Base-by-base conservation (phyloP, 805 yeast species). In the Sugiyamaella valdiviana region DNA sequence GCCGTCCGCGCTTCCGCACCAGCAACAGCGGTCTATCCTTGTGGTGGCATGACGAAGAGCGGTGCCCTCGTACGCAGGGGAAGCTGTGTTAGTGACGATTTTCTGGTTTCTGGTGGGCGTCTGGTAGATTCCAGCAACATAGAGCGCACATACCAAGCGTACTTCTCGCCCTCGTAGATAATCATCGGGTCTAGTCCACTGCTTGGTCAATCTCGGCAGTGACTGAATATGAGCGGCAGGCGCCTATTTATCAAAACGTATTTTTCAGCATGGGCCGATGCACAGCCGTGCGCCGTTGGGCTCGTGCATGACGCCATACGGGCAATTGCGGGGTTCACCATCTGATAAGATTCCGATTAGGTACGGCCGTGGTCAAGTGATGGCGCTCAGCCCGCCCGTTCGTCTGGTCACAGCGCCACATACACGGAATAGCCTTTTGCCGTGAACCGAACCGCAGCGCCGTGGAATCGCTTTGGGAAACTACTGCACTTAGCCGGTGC, bases 1-100 rank as follows among this genome's bases (percentile, higher is more conserved):
- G 97, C 42, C 98, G 69, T 0, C 98, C 99, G 51, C 95, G 77
- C n/a, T 86, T 78, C 22, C 96, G 75, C 10, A 91, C 96, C 58
- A 88, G 86, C 10, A 90, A 81, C 37, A 91, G 70, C 20, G 93
- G 87, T 42, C 96, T 73, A 45, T 77, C 72, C 24, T 84, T 78
- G 65, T 91, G 99, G 46, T 78, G 78, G 65, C 99, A 91, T 48
- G 83, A 79, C 0, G 91, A 80, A 1, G 96, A 85, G 37, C 99
- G 69, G 61, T 91, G 99, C 15, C 98, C 98, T 39, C 96, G 72
- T 20, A 93, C 87, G 62, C 99, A 91, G 59, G 54, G 61, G 32
- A 66, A 38, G 49, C 67, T 52, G 23, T 19, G 42, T 42, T 37
- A 37, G 46, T 6, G 17, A 6, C 36, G 16, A 6, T 15, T 24